Percentiles rank a stretch among this genome's conserved stretches.
These are phyloP conservation scores for Rhodotorula toruloides DNA, from an alignment of 768 basidiomycete genomes.

Conservation along the genomic window DNA sequence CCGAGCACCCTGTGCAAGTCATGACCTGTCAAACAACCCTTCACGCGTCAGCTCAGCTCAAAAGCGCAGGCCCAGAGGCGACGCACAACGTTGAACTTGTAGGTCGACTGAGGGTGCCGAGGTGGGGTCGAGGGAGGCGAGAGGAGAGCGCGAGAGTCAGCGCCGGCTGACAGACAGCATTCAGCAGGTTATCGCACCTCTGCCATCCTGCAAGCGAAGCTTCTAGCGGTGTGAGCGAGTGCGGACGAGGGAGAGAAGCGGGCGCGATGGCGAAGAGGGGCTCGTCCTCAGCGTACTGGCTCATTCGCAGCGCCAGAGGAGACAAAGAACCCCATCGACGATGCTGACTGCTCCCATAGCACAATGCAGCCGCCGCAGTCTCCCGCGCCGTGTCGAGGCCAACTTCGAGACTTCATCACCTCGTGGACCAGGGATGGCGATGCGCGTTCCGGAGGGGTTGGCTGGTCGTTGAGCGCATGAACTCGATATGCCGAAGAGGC, in stretches of 20 bases:
- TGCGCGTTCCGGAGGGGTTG: too few relatives aligned
- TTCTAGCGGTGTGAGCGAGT: not conserved
- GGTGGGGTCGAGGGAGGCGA: conserved; percentile 6
- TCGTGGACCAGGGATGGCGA: too few relatives aligned
- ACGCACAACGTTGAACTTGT: conserved; percentile 36
- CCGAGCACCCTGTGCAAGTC: conserved; percentile 72
- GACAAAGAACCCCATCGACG: too few relatives aligned
- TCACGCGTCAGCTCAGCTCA: not conserved
- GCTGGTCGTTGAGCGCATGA: too few relatives aligned
- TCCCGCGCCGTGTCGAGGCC: too few relatives aligned
- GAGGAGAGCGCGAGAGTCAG: not conserved
- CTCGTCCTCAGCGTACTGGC: too few relatives aligned
- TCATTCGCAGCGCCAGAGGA: too few relatives aligned
- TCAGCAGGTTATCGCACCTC: not conserved
- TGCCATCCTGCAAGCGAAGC: not conserved
- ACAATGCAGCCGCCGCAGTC: too few relatives aligned
- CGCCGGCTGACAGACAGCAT: too few relatives aligned
- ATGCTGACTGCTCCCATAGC: too few relatives aligned
- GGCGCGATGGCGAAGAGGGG: not conserved
- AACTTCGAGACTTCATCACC: too few relatives aligned
- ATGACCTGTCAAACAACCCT: conserved; percentile 18
- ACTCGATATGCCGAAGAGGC: too few relatives aligned
- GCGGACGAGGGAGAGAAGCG: not conserved
- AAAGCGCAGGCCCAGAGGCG: not conserved
- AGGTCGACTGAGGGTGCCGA: conserved; percentile 11